Conservation (phyloP, 805 yeast genomes). For the Cyberlindnera misumaiensis region DNA sequence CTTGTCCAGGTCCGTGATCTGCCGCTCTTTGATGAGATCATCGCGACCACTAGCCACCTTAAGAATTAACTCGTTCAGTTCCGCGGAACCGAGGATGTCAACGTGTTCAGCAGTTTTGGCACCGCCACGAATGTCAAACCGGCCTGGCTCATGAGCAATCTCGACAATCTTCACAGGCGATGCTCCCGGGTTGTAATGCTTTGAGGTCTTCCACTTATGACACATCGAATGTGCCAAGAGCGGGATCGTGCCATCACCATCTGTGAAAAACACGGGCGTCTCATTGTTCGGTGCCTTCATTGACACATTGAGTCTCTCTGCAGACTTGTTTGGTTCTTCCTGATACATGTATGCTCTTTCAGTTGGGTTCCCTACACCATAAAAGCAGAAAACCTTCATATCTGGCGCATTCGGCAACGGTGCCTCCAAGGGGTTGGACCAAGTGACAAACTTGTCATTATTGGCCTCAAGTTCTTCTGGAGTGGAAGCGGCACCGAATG, state of each 20-base stretch:
- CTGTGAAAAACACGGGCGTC: slow-evolving; percentile 72
- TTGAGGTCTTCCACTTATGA: slow-evolving; percentile 77
- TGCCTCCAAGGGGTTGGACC: slow-evolving; percentile 95
- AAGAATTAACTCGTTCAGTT: slow-evolving; percentile 77
- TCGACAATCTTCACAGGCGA: slow-evolving; percentile 75
- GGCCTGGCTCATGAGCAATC: slow-evolving; percentile 87
- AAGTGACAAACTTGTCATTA: slow-evolving; percentile 65
- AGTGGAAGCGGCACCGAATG: slow-evolving; percentile 67
- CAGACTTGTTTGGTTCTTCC: slow-evolving; percentile 51
- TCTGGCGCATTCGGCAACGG: slow-evolving; percentile 91
- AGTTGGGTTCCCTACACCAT: slow-evolving; percentile 96
- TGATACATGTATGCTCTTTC: slow-evolving; percentile 87
- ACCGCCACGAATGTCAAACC: slow-evolving; percentile 94
- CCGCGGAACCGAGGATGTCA: slow-evolving; percentile 90
- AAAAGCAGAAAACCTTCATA: slow-evolving; percentile 80
- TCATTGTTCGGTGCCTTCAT: slow-evolving; percentile 57
- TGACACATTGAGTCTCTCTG: slow-evolving; percentile 54
- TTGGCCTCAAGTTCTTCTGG: slow-evolving; percentile 54
- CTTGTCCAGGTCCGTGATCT: slow-evolving; percentile 50
- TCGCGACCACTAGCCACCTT: slow-evolving; percentile 81
- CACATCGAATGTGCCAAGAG: slow-evolving; percentile 82
- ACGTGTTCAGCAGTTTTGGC: slow-evolving; percentile 98
- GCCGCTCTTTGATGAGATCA: slow-evolving; percentile 51
- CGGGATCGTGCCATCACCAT: slow-evolving; percentile 96
- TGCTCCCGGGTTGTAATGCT: slow-evolving; percentile 75